Base-by-base conservation (phyloP, 148 eudicot genomes). In the Vaccinium myrtillus region DNA sequence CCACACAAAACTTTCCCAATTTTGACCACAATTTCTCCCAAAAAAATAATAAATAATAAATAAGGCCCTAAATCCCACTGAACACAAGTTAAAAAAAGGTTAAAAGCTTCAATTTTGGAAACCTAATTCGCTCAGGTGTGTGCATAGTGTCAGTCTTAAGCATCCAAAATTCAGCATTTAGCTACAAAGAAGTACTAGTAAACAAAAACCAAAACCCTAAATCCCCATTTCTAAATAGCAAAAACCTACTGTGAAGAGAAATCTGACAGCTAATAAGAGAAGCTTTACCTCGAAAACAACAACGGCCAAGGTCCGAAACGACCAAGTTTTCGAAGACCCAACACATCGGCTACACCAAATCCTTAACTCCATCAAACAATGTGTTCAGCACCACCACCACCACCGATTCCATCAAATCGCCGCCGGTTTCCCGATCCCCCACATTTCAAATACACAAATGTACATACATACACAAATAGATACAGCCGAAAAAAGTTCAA, bases 321-420 rank as follows among this genome's bases (percentile, higher is more conserved):
- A 86, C 76, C 93, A 75, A 3, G 75, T 71, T 77, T 84, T 78
- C 51, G 69, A 73, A 75, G 86, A 81, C 83, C 83, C 79, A 81
- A 80, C 86, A 87, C 89, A 88, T 85, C 87, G 84, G 82, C 82
- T 56, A 85, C 89, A 87, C 83, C 83, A 90, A 90, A 91, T 86
- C 93, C 82, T 91, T 51, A 94, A 89, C 97, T 93, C 99, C 99
- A 96, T 96, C 87, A 89, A 90, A 88, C 81, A 83, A 69, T 56
- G 59, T 75, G 75, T 80, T 36, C 79, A 87, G 79, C 71, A 88
- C 80, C 75, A 36, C 39, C 39, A 79, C 73, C 70, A 86, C 81
- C 77, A 73, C 74, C 74, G 74, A 56, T 86, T 81, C 95, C 94
- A 91, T 95, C 93, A 92, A 94, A 77, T 87, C 85, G 70, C 87